Base-by-base conservation (phyloP, 345 rosid species). In the Jatropha curcas region DNA sequence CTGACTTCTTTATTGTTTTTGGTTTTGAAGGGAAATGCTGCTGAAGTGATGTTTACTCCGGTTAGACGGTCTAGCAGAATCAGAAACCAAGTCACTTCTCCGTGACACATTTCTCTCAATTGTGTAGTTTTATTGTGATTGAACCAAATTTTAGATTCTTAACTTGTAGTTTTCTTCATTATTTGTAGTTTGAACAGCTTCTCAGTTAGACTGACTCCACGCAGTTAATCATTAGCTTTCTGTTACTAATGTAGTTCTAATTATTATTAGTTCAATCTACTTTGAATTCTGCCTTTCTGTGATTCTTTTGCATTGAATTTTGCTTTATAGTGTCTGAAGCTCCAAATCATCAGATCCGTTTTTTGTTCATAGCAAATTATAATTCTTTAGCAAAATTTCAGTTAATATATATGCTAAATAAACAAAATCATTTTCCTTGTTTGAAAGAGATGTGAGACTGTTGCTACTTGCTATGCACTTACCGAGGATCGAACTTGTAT, bases 21-120 rank as follows among this genome's bases (percentile, higher is more conserved):
- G 69, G 51, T 72, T 70, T 65, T 81, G 79, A 67, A 91, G 95
- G 87, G 88, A 65, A 59, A 59, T 22, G 86, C 78, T 73, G 89
- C 82, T 0, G 97, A 88, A 39, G 89, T 84, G 75, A 65, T 76
- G 71, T 65, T 83, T 27, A 93, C 98, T 70, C 97, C 97, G 4
- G 93, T 91, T 55, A 84, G 98, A 82, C 90, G 97, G 48, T 93
- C 98, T 9, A 93, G 90, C 88, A 76, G 97, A 74, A 76, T 91
- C 75, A 84, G 83, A 70, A 87, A 79, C 64, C 83, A 84, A 58
- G 89, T 83, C 74, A 69, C 74, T 61, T 85, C 88, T 74, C 73
- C 87, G 24, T 80, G 84, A 88, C 82, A 4, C 9, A 7, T 24
- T 64, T 34, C 46, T 28, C 69, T 6, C n/a, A 22, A 16, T 41